A percentile compares a stretch with the other conserved stretches of the same genome.
phyloP scores from a whole-genome alignment of 2,329 filamentous ascomycete genomes.

The Apiospora hydei region DNA sequence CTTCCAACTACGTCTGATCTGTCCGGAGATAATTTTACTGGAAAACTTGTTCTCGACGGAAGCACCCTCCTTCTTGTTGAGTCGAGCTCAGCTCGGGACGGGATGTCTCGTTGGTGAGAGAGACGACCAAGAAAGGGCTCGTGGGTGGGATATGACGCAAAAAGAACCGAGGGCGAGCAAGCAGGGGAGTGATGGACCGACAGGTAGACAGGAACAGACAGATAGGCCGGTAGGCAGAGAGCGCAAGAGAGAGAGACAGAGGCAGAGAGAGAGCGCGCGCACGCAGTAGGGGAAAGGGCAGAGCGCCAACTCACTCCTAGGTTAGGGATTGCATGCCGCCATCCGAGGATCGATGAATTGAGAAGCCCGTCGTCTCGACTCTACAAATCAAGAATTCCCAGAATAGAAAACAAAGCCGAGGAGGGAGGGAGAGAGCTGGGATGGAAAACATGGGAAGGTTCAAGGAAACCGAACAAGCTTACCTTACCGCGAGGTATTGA shows the following conservation, averaged over 20 bases:
- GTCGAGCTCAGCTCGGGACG: conserved; percentile 6
- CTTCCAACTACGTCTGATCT: conserved; percentile 19
- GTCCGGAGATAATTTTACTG: conserved; percentile 12
- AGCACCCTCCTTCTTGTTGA: not conserved
- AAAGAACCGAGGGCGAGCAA: not conserved
- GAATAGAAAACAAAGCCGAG: not conserved
- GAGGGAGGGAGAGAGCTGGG: not conserved
- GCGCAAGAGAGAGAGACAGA: not conserved
- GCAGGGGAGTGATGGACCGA: not conserved
- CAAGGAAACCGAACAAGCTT: conserved; percentile 11
- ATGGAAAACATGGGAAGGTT: not conserved
- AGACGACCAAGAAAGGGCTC: not conserved
- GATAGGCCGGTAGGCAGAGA: not conserved
- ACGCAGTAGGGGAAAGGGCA: not conserved
- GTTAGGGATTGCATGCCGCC: not conserved
- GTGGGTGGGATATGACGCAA: conserved; percentile 8
- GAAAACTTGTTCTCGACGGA: conserved; percentile 1
- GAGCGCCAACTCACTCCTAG: not conserved
- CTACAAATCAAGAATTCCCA: conserved; percentile 13
- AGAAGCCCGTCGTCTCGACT: not conserved
- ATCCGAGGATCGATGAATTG: not conserved
- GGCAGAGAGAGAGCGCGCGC: not conserved
- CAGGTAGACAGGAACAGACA: not conserved
- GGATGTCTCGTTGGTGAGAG: conserved; percentile 14
- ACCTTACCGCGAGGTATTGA: not conserved